Conservation (phyloP, 805 yeast species). For the Tetrapisispora namnaoensis region DNA sequence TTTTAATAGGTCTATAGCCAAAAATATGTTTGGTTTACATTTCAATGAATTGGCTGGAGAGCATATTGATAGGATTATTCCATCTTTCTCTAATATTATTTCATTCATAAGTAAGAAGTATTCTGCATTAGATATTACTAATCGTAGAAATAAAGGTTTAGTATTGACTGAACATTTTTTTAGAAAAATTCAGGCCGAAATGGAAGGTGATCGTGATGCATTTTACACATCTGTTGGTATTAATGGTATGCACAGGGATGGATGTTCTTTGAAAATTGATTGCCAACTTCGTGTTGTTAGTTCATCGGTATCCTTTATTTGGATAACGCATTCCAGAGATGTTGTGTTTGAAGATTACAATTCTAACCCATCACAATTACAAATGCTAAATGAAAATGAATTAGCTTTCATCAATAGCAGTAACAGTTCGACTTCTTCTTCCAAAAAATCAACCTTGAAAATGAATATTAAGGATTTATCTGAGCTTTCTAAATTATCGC, state of each 20-base stretch:
- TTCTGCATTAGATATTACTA: slow-evolving; percentile 30
- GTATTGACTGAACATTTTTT: slow-evolving; percentile 90
- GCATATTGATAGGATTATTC: slow-evolving; percentile 49
- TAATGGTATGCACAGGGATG: slow-evolving; percentile 61
- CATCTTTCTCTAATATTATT: slow-evolving; percentile 42
- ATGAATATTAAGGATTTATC: slow-evolving; percentile 14
- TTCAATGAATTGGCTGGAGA: slow-evolving; percentile 36
- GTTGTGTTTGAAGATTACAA: slow-evolving; percentile 27
- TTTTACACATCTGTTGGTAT: slow-evolving; percentile 59
- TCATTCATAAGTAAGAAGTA: slow-evolving; percentile 27
- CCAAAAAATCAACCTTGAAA: slow-evolving; percentile 19
- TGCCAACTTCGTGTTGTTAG: slow-evolving; percentile 69
- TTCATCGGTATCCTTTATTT: slow-evolving; percentile 49
- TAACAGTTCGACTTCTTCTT: slow-evolving; percentile 21
- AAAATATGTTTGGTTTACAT: slow-evolving; percentile 65
- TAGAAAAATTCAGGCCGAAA: slow-evolving; percentile 51
- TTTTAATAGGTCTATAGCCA: slow-evolving; percentile 68
- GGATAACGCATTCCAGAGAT: slow-evolving; percentile 77
- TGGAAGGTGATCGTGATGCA: slow-evolving; percentile 36
- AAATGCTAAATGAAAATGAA: slow-evolving; percentile 33
- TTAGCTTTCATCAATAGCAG: slow-evolving; percentile 22
- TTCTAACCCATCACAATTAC: slow-evolving; percentile 33
- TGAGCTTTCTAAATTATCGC: slow-evolving; percentile 6
- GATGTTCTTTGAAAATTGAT: slow-evolving; percentile 55
- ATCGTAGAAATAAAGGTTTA: slow-evolving; percentile 45